Base-by-base conservation (phyloP, 257 asterid genomes). In the Verbascum thapsus region DNA sequence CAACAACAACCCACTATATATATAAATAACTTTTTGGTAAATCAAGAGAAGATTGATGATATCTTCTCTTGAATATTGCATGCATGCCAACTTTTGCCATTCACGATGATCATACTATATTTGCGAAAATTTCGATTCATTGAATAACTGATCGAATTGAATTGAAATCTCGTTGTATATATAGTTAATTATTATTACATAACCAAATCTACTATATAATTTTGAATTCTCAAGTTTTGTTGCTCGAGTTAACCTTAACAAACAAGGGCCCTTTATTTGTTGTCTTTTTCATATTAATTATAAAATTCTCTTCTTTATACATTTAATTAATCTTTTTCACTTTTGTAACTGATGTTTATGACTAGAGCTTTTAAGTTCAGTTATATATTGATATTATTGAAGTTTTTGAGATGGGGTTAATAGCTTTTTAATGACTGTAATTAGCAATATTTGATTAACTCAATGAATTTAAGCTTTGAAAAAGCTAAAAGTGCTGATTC, bases 1-100 rank as follows among this genome's bases (percentile, higher is more conserved):
- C 75, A 74, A 68, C 69, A 71, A 62, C 70, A n/a, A n/a, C n/a
- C 73, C 81, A 72, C 74, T 61, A n/a, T n/a, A n/a, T n/a, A n/a
- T n/a, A n/a, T n/a, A n/a, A 57, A 44, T 16, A 58, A 59, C 74
- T 75, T 75, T 81, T 74, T 69, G 61, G 63, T 65, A 64, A 74
- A 72, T 49, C 74, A 71, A 76, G 74, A 70, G 49, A 67, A 71
- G 60, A 62, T 23, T n/a, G n/a, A 23, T 39, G 18, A 20, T 10
- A 69, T 51, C 48, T 40, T 72, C 69, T 72, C 73, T 53, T 18
- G 54, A 68, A 58, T 56, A 20, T 12, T 64, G 64, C 39, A 42
- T 51, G 72, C 71, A 74, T 49, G 63, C 74, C 56, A 41, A 44
- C 58, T 49, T 64, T 73, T 53, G 34, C 43, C 37, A 59, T 53